Base-by-base conservation (phyloP, 768 basidiomycete species). In the Pseudohyphozyma bogoriensis region DNA sequence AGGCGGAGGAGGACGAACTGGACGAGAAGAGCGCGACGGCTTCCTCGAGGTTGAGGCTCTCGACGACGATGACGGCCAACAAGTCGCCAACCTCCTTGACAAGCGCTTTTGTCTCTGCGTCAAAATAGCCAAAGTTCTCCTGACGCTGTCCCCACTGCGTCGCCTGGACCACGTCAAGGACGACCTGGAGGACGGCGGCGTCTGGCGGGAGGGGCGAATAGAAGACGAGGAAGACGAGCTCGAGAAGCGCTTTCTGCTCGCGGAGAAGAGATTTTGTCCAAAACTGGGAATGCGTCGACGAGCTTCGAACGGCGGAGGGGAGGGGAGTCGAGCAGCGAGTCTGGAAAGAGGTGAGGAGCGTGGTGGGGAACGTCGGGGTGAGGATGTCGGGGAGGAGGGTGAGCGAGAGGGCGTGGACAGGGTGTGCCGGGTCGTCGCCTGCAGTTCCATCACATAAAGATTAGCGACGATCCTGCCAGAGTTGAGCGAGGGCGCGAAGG, bases 161-260 rank as follows among this genome's bases (percentile, higher is more conserved):
- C 35, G 73, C 73, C 69, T 84, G 85, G 9, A 84, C 83, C 2
- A 82, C 78, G 60, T 83, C 78, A 71, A 83, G 82, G 39, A 90
- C 79, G 56, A 76, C 75, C 65, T 79, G 77, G 32, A 88, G 83
- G 58, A 85, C 69, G 5, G 79, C 75, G 3, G 84, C 86, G 39
- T 77, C 79, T 67, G 86, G 84, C 0, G 83, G 73, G 15, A 81
- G 80, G 59, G 82, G 84, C 16, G 80, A 82, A 83, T 85, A 92
- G 81, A 90, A 84, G 7, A 83, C 79, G 82, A 87, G 88, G 73
- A 95, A 96, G 47, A 95, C 77, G 36, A 92, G 81, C 66, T 95
- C 89, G 51, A 95, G 76, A 45, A 90, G 71, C 15, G 83, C 82
- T 44, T 89, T 75, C 72, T 93, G 92, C 69, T 91, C 85, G 29